Evolutionary conservation across 2,329 filamentous ascomycete species (phyloP), one percentile per base, ranked within the genome.

Genomic region (Ceratocystis diversiconidia): DNA sequence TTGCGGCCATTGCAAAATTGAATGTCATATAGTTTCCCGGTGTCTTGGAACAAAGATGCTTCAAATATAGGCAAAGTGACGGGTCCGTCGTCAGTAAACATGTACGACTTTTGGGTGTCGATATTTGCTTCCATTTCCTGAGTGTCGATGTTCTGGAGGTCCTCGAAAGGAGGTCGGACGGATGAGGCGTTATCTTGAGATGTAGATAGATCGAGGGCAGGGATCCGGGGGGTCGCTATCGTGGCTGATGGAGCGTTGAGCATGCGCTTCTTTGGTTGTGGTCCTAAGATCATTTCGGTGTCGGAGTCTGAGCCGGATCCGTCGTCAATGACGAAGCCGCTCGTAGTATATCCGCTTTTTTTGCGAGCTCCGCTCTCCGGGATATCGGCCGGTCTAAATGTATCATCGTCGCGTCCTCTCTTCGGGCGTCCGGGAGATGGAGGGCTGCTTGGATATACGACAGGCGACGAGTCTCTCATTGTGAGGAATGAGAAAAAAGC

Each of bases 1-100:
- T 77, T 77, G 52, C 78, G 81, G 36, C 88, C 88, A 25, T 79
- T 76, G 66, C 83, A 85, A 19, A 80, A 83, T n/a, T 73, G 78
- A 43, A 80, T 73, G 10, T 75, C 77, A 69, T 79, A 79, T 3
- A 65, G 72, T 70, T 25, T 71, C 15, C 70, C 4, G 70, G 70
- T 1, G 70, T 63, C 60, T 72, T 65, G 48, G 65, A 67, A 67
- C 5, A 67, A 30, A 25, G 63, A 67, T 6, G 63, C 66, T n/a
- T 67, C 66, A 3, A 65, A 67, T 36, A 66, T 61, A 0, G 65
- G 63, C 15, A 64, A n/a, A 17, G 10, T 43, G 7, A 64, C 52
- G 36, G 46, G 60, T 17, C 25, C 44, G 12, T 62, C 64, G n/a
- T 57, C 46, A 30, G 55, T 15, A 12, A 62, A 57, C 15, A 8